Conservation (phyloP, 1,284 basidiomycete species). For the Ustilago trichophora region DNA sequence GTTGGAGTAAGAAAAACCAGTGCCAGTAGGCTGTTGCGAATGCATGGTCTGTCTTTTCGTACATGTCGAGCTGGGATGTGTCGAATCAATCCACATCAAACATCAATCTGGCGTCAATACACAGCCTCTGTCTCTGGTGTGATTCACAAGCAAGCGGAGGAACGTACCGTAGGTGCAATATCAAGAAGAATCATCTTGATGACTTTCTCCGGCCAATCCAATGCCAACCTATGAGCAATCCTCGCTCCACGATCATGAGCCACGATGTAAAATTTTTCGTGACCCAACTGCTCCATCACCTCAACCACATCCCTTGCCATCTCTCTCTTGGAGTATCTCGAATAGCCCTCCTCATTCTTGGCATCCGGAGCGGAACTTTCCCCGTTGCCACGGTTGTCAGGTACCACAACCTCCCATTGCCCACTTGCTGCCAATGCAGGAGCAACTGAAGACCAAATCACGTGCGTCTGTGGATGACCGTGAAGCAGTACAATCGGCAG, state of each 20-base stretch:
- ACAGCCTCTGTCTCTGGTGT: too few relatives aligned
- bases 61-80: slow-evolving; percentile 67
- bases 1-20: slow-evolving; percentile 68
- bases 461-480: slow-evolving; percentile 67
- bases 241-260: slow-evolving; percentile 68
- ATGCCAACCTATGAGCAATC: slow-evolving; percentile 67
- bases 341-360: slow-evolving; percentile 7
- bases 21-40: slow-evolving; percentile 64
- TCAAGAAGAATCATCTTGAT: slow-evolving; percentile 66
- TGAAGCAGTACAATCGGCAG: slow-evolving; percentile 64
- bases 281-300: slow-evolving; percentile 65
- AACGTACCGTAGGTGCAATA: slow-evolving; percentile 49
- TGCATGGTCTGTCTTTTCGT: slow-evolving; percentile 59
- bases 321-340: slow-evolving; percentile 66
- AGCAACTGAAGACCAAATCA: slow-evolving; percentile 66
- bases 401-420: slow-evolving; percentile 64
- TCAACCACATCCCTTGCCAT: slow-evolving; percentile 67
- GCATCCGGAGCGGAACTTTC: slow-evolving; percentile 47
- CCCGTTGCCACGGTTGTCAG: slow-evolving; percentile 66
- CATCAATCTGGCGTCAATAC: too few relatives aligned
- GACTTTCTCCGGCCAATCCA: slow-evolving; percentile 65
- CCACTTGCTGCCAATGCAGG: slow-evolving; percentile 51
- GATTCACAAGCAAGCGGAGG: not conserved
- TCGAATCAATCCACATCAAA: too few relatives aligned
- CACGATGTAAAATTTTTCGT: slow-evolving; percentile 61